phyloP scores from a whole-genome alignment of 2,329 filamentous ascomycete species.

The Alternaria novae-zelandiae region DNA sequence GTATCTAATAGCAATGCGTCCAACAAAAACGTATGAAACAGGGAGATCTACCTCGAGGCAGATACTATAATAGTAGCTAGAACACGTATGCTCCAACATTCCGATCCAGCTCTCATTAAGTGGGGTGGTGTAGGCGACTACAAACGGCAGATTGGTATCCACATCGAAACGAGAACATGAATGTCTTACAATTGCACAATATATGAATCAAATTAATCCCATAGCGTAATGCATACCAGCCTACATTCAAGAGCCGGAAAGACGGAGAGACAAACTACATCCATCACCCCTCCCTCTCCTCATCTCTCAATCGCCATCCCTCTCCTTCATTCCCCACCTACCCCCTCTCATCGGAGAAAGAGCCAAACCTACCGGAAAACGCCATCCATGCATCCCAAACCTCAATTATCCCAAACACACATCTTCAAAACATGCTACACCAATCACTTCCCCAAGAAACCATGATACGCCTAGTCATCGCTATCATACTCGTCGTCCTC shows the following conservation, averaged over 20 bases:
- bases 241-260: background rate
- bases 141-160: background rate
- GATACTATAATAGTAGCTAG: too few relatives aligned
- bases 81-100: too few relatives aligned
- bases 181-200: background rate
- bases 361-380: background rate
- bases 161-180: background rate
- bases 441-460: background rate
- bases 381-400: background rate
- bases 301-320: too few relatives aligned
- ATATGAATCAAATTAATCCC: background rate
- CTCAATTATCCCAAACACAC: background rate
- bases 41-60: rapidly evolving
- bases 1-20: too few relatives aligned
- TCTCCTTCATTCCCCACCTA: too few relatives aligned
- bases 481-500: constrained; percentile 77
- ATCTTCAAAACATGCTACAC: background rate
- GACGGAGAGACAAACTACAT: too few relatives aligned
- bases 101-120: background rate
- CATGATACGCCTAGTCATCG: constrained; percentile 31
- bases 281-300: too few relatives aligned
- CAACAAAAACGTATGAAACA: too few relatives aligned
- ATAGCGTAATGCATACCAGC: background rate
- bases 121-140: background rate
- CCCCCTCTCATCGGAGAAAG: too few relatives aligned